These are phyloP conservation scores for Pecoramyces ruminantium DNA, from an alignment of 192 early-diverging fungal species.

Conservation along the genomic window DNA sequence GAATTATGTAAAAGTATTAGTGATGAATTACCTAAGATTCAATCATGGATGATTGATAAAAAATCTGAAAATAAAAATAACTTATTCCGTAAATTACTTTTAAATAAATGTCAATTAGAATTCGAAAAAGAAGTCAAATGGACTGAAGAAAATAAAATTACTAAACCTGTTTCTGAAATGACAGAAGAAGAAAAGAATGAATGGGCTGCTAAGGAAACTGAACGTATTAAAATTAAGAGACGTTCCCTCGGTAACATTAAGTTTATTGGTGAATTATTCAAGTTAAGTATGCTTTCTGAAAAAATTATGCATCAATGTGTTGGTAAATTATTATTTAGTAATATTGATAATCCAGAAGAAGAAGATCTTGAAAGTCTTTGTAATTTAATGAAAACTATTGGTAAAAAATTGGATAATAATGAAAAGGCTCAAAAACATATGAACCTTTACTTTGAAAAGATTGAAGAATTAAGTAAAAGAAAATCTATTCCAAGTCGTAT, in stretches of 20 bases:
- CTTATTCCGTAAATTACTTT: constrained; percentile 75
- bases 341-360: constrained; percentile 62
- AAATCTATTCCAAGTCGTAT: constrained; percentile 63
- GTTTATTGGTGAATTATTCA: constrained; percentile 94
- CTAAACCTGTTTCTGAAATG: constrained; percentile 33
- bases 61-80: not conserved
- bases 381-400: constrained; percentile 81
- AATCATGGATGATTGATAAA: constrained; percentile 36
- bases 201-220: constrained; percentile 48
- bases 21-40: constrained; percentile 24
- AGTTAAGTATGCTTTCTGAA: constrained; percentile 71
- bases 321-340: constrained; percentile 50
- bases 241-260: constrained; percentile 79
- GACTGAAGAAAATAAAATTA: constrained; percentile 18
- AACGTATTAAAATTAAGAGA: constrained; percentile 80
- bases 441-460: constrained; percentile 73
- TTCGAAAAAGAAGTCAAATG: constrained; percentile 83
- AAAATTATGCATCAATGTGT: constrained; percentile 93
- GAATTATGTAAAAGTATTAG: constrained; percentile 60
- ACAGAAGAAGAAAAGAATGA: constrained; percentile 34
- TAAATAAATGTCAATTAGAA: constrained; percentile 88
- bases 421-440: constrained; percentile 39
- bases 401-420: constrained; percentile 53
- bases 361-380: constrained; percentile 87
- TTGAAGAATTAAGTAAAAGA: constrained; percentile 56